Conservation (phyloP, 2,329 filamentous ascomycete species). For the Lachnellula hyalina region DNA sequence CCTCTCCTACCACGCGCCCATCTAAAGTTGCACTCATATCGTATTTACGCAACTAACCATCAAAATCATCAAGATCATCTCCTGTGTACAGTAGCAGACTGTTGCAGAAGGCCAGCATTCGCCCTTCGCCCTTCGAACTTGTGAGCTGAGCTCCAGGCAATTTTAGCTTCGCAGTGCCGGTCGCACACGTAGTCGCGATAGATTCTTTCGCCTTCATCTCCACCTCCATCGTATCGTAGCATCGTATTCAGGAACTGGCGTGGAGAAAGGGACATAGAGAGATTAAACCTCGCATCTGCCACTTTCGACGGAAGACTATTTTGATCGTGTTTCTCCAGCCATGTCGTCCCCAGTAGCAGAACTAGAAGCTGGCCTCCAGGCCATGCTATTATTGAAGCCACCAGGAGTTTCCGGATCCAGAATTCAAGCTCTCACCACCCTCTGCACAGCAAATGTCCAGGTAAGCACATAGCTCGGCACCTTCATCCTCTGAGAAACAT, state of each 20-base stretch:
- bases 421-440: constrained; percentile 77
- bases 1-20: background rate
- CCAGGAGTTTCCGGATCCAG: constrained; percentile 92
- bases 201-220: constrained; percentile 8
- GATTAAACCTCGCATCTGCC: constrained; percentile 19
- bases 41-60: background rate
- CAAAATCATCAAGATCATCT: background rate
- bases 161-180: background rate
- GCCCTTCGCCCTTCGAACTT: background rate
- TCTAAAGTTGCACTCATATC: background rate
- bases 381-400: constrained; percentile 84
- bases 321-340: constrained; percentile 22
- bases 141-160: background rate
- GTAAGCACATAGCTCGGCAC: constrained; percentile 46
- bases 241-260: constrained; percentile 18
- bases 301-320: constrained; percentile 3
- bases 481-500: background rate
- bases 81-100: background rate
- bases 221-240: constrained; percentile 27
- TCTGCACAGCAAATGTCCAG: constrained; percentile 87
- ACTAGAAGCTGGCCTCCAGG: constrained; percentile 83
- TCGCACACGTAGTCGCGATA: constrained; percentile 25
- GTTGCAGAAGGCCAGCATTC: background rate
- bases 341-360: constrained; percentile 87
- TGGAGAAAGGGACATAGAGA: constrained; percentile 18